A percentile compares a stretch with the other conserved stretches of the same genome.
Evolutionary conservation across 805 yeast species (phyloP).

Genomic region (Lachancea cidri): DNA sequence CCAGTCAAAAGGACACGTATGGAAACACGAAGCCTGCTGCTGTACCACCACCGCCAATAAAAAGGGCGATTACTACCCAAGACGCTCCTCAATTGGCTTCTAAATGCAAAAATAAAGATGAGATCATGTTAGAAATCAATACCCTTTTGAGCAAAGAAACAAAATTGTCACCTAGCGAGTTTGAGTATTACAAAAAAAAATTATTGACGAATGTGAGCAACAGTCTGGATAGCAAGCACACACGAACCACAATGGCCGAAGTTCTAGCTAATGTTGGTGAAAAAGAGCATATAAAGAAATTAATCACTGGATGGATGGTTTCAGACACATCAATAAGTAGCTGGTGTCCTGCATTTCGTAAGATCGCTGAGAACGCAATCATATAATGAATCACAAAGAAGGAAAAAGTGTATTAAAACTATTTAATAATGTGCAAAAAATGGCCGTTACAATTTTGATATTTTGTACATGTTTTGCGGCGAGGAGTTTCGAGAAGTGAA

Average conservation of each 20-base stretch:
- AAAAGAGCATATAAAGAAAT: conserved; percentile 30
- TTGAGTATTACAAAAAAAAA: conserved; percentile 40
- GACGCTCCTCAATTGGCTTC: conserved; percentile 1
- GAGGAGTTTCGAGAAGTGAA: background rate
- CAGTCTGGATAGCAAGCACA: conserved; percentile 26
- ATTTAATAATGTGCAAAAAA: conserved; percentile 11
- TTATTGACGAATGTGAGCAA: conserved; percentile 28
- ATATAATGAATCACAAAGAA: conserved; percentile 1
- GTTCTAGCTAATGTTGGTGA: conserved; percentile 22
- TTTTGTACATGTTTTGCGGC: no score
- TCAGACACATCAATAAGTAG: conserved; percentile 48
- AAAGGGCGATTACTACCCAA: conserved; percentile 1
- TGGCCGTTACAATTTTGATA: background rate
- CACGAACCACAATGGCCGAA: conserved; percentile 25
- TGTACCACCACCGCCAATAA: conserved; percentile 21
- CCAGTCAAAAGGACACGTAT: conserved; percentile 14
- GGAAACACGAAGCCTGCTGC: conserved; percentile 18
- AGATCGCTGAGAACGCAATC: conserved; percentile 39
- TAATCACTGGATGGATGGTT: conserved; percentile 49
- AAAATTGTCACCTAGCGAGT: conserved; percentile 38
- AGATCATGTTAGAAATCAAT: conserved; percentile 21
- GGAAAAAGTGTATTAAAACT: background rate
- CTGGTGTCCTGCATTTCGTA: conserved; percentile 68
- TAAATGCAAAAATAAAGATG: conserved; percentile 10
- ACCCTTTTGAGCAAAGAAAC: conserved; percentile 27